These are phyloP conservation scores for Quillaja saponaria DNA, from an alignment of 306 rosid genomes.

Conservation along the genomic window DNA sequence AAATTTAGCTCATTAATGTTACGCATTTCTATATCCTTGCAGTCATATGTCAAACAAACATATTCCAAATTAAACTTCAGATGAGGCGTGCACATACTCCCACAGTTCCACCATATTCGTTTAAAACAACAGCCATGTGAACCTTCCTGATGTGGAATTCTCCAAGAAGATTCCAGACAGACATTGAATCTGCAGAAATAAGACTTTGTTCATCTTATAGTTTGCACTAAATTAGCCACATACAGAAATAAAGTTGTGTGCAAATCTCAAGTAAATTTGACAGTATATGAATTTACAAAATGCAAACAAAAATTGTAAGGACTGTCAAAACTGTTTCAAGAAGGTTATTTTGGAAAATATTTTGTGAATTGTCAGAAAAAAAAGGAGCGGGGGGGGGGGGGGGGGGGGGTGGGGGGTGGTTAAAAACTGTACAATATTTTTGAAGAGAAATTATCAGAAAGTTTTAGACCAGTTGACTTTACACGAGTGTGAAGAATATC, in stretches of 20 bases:
- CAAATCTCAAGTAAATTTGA: slow-evolving; percentile 20
- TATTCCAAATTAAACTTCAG: slow-evolving; percentile 20
- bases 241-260: background rate
- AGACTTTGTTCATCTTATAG: slow-evolving; percentile 31
- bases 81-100: slow-evolving; percentile 65
- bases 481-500: background rate
- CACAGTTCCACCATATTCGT: slow-evolving; percentile 98
- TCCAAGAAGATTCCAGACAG: slow-evolving; percentile 99
- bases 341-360: background rate
- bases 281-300: slow-evolving; percentile 16
- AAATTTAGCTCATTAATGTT: no score
- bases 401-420: no score
- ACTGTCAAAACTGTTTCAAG: background rate
- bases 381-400: no score
- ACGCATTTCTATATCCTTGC: no score
- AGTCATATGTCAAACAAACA: slow-evolving; percentile 24
- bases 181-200: slow-evolving; percentile 91
- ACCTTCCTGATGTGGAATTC: slow-evolving; percentile 97
- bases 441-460: background rate
- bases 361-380: no score
- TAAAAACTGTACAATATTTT: no score
- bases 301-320: background rate
- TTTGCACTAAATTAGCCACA: slow-evolving; percentile 1
- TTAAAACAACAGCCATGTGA: slow-evolving; percentile 99
- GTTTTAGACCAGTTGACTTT: background rate